Percentiles rank a stretch among this genome's conserved stretches.
Conservation (phyloP, 192 early-diverging fungal species). For the Coemansia asiatica region DNA sequence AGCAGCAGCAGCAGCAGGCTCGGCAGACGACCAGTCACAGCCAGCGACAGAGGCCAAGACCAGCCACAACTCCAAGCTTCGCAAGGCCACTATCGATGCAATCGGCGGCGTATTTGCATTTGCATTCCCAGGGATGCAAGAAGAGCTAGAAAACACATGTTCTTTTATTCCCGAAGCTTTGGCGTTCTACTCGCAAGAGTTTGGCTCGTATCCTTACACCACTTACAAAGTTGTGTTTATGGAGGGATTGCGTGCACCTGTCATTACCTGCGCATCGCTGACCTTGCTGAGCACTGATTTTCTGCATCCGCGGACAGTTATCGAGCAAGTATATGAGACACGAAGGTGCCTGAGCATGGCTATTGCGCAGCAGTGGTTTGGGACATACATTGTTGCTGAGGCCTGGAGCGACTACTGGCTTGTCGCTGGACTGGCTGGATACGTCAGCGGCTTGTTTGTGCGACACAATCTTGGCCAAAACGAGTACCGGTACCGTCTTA, state of each 20-base stretch:
- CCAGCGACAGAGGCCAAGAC: slow-evolving; percentile 13
- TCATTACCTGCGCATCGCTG: slow-evolving; percentile 76
- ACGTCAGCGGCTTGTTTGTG: slow-evolving; percentile 72
- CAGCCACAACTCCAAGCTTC: slow-evolving; percentile 22
- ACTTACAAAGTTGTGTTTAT: slow-evolving; percentile 89
- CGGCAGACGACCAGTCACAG: neutral
- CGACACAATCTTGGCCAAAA: slow-evolving; percentile 81
- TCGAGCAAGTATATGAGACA: slow-evolving; percentile 89
- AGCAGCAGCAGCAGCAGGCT: neutral
- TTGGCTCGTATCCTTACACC: slow-evolving; percentile 83
- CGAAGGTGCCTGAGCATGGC: slow-evolving; percentile 67
- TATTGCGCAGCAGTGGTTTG: slow-evolving; percentile 94
- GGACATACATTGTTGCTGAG: slow-evolving; percentile 73
- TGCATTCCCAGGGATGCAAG: slow-evolving; percentile 59
- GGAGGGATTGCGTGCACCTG: slow-evolving; percentile 68
- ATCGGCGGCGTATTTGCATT: slow-evolving; percentile 72
- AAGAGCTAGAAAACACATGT: slow-evolving; percentile 65
- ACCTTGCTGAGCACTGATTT: slow-evolving; percentile 69
- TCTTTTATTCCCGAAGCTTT: slow-evolving; percentile 62
- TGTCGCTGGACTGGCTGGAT: slow-evolving; percentile 76
- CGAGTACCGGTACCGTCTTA: slow-evolving; percentile 80
- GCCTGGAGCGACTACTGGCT: slow-evolving; percentile 89
- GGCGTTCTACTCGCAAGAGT: slow-evolving; percentile 84
- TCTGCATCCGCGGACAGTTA: slow-evolving; percentile 69
- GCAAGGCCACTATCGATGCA: slow-evolving; percentile 38